These are phyloP conservation scores for Mycosphaerella arachidis DNA, from an alignment of 2,329 filamentous ascomycete genomes.

Conservation along the genomic window DNA sequence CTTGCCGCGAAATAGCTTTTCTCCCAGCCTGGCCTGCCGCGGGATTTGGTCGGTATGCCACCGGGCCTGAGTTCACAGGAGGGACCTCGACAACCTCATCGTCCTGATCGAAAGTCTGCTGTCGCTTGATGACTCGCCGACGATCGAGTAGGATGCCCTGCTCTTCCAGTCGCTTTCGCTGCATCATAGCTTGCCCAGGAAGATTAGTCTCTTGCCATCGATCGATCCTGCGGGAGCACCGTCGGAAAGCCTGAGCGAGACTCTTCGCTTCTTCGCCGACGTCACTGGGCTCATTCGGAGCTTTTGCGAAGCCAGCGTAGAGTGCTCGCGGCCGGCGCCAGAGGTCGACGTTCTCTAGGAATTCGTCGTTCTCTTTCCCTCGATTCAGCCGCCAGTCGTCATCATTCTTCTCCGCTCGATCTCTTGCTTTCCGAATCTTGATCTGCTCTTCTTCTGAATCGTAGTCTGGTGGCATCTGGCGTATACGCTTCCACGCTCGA, in stretches of 20 bases:
- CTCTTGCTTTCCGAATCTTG: conserved; percentile 24
- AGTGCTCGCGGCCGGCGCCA: conserved; percentile 22
- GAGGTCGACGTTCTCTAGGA: conserved; percentile 21
- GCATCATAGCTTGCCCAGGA: conserved; percentile 26
- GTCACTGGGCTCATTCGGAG: conserved; percentile 61
- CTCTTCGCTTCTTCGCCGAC: conserved; percentile 69
- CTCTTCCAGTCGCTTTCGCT: conserved; percentile 21
- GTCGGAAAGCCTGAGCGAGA: conserved; percentile 62
- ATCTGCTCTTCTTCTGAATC: conserved; percentile 43
- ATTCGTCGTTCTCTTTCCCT: conserved; percentile 31
- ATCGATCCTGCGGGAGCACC: conserved; percentile 60
- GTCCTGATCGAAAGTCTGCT: conserved; percentile 17
- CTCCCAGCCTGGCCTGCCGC: not conserved
- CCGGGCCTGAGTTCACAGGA: conserved; percentile 7
- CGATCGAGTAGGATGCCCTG: conserved; percentile 3
- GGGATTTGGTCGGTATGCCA: conserved; percentile 11
- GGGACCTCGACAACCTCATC: conserved; percentile 5
- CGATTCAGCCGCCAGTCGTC: conserved; percentile 27
- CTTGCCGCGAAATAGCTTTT: not conserved
- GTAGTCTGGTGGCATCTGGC: conserved; percentile 43
- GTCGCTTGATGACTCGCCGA: conserved; percentile 6
- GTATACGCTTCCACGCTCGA: conserved; percentile 61
- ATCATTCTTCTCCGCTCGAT: conserved; percentile 35
- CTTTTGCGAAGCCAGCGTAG: conserved; percentile 55
- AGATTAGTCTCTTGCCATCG: conserved; percentile 57